Conservation (phyloP, 2,329 filamentous ascomycete species). For the Pseudogymnoascus pannorum region DNA sequence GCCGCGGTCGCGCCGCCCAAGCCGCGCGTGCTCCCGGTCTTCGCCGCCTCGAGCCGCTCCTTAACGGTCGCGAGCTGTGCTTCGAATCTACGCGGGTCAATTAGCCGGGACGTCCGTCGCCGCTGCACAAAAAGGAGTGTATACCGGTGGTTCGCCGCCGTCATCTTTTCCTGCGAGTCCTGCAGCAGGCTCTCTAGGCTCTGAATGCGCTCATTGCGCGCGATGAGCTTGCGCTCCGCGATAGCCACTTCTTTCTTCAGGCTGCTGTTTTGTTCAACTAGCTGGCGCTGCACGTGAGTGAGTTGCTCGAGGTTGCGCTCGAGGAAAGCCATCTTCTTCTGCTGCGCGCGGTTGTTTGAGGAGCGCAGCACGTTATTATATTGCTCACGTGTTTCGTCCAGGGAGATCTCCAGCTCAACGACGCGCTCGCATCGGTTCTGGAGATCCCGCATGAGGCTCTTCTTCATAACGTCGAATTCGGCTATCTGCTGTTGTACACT, state of each 20-base stretch:
- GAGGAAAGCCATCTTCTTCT: constrained; percentile 99
- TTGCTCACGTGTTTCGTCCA: constrained; percentile 95
- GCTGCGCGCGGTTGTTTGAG: constrained; percentile 95
- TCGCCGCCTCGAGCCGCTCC: constrained; percentile 92
- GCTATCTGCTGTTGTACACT: constrained; percentile 96
- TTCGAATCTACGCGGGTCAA: constrained; percentile 65
- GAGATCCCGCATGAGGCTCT: constrained; percentile 95
- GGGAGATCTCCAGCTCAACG: constrained; percentile 93
- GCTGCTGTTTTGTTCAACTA: constrained; percentile 94
- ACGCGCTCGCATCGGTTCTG: constrained; percentile 98
- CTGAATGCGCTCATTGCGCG: constrained; percentile 92
- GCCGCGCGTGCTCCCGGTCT: constrained; percentile 81
- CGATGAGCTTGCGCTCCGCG: constrained; percentile 92
- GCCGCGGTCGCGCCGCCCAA: constrained; percentile 54
- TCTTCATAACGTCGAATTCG: constrained; percentile 99
- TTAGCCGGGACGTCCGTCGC: constrained; percentile 16
- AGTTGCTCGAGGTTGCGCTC: constrained; percentile 97
- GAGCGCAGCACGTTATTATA: constrained; percentile 97
- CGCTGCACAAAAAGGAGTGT: constrained; percentile 29
- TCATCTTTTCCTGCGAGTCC: constrained; percentile 97
- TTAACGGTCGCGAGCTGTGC: constrained; percentile 94
- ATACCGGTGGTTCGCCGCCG: constrained; percentile 93
- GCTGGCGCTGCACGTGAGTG: constrained; percentile 91
- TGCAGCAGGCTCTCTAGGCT: constrained; percentile 86
- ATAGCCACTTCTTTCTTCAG: constrained; percentile 99